Evolutionary conservation across 345 rosid species (phyloP).

Genomic region (Eucalyptus curtisii): DNA sequence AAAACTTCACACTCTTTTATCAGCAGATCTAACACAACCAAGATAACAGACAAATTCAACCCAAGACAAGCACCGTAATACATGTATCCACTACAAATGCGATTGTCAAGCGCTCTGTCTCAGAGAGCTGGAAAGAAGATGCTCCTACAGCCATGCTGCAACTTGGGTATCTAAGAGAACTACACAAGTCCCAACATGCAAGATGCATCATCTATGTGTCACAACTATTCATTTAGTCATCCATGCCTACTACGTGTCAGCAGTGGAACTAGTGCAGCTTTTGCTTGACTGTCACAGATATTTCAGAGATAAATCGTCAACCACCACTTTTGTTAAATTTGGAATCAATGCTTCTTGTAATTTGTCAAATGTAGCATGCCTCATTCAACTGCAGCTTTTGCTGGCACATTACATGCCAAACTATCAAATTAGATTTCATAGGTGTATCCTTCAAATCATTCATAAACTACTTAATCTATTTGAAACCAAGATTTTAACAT

Average conservation of each 20-base stretch:
- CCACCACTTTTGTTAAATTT: background rate
- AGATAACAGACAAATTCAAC: background rate
- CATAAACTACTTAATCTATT: background rate
- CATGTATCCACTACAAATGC: background rate
- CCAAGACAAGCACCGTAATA: background rate
- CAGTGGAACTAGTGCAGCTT: background rate
- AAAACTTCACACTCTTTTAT: background rate
- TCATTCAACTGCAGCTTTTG: background rate
- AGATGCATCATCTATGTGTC: background rate
- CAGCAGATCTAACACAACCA: background rate
- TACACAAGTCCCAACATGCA: background rate
- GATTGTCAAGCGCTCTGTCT: background rate
- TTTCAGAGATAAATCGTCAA: background rate
- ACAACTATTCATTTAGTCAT: background rate
- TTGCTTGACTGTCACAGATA: background rate
- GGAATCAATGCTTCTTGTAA: background rate
- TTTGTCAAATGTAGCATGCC: background rate
- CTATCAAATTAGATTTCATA: background rate
- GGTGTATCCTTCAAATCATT: background rate
- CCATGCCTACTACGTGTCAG: background rate
- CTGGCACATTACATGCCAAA: background rate
- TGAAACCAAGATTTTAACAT: background rate
- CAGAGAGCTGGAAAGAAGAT: background rate
- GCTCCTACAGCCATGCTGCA: background rate
- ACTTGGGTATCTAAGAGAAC: background rate